Conservation (phyloP, 2,329 filamentous ascomycete genomes). For the Fusarium euwallaceae region DNA sequence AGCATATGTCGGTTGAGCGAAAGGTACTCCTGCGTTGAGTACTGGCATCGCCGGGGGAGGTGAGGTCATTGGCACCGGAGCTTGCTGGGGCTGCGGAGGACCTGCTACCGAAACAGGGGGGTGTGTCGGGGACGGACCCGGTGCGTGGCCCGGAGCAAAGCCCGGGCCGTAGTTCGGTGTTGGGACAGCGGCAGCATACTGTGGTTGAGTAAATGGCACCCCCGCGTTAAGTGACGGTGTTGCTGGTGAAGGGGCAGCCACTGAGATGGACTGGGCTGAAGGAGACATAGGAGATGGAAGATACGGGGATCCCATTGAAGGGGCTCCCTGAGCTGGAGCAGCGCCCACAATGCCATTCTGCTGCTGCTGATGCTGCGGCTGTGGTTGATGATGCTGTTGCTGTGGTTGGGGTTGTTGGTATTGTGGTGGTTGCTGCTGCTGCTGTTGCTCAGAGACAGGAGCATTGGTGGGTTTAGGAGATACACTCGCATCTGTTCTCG, state of each 20-base stretch:
- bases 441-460: slow-evolving; percentile 19
- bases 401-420: background rate
- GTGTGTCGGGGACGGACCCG: slow-evolving; percentile 5
- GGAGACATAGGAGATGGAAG: slow-evolving; percentile 30
- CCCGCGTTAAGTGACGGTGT: slow-evolving; percentile 23
- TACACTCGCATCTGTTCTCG: slow-evolving; percentile 4
- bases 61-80: background rate
- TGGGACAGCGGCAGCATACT: slow-evolving; percentile 36
- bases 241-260: slow-evolving; percentile 14
- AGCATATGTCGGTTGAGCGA: slow-evolving; percentile 40
- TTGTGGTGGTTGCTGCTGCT: slow-evolving; percentile 6
- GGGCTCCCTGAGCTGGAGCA: slow-evolving; percentile 23
- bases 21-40: slow-evolving; percentile 28
- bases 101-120: slow-evolving; percentile 6
- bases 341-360: slow-evolving; percentile 27
- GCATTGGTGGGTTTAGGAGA: slow-evolving; percentile 23
- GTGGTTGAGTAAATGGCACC: slow-evolving; percentile 33
- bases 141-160: slow-evolving; percentile 19
- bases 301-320: slow-evolving; percentile 20
- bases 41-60: slow-evolving; percentile 14
- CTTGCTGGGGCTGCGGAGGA: background rate
- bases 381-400: background rate
- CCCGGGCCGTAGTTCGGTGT: slow-evolving; percentile 26
- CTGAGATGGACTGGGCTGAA: slow-evolving; percentile 18
- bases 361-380: background rate